These are phyloP conservation scores for Trametes sp. DNA, from an alignment of 1,284 basidiomycete genomes.

Conservation along the genomic window DNA sequence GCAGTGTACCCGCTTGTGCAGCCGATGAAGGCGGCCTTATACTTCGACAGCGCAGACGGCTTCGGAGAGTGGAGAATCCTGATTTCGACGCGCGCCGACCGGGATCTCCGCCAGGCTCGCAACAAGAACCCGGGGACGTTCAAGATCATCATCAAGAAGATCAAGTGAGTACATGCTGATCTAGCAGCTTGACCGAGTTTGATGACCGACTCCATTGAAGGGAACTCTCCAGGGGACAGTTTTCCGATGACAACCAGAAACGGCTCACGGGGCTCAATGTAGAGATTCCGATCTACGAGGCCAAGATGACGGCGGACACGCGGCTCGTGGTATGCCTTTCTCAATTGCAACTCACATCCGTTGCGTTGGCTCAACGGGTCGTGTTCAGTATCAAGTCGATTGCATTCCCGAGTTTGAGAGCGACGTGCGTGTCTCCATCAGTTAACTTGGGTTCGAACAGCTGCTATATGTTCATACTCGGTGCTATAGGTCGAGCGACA, in stretches of 20 bases:
- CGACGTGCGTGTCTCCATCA: conserved; percentile 45
- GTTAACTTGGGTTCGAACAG: too few relatives aligned
- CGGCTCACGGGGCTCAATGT: conserved; percentile 48
- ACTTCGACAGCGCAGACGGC: conserved; percentile 52
- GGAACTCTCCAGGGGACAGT: conserved; percentile 64
- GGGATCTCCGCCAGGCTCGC: conserved; percentile 47
- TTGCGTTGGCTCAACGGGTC: not conserved
- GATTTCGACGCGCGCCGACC: conserved; percentile 49
- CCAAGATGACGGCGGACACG: conserved; percentile 60
- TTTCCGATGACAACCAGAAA: conserved; percentile 67
- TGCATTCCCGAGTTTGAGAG: conserved; percentile 53
- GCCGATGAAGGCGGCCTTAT: conserved; percentile 47
- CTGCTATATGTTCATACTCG: not conserved
- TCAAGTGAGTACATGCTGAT: conserved; percentile 46
- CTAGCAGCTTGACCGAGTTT: not conserved
- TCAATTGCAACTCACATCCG: not conserved
- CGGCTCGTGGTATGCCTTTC: conserved; percentile 54
- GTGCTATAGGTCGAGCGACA: conserved; percentile 46
- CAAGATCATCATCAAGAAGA: conserved; percentile 56
- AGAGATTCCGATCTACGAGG: conserved; percentile 63
- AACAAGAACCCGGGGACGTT: conserved; percentile 49
- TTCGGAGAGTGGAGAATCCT: conserved; percentile 60
- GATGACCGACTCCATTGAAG: conserved; percentile 39
- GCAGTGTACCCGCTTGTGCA: conserved; percentile 53
- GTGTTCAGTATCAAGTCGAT: conserved; percentile 63